Evolutionary conservation across 805 yeast species (phyloP).

Genomic region (Yamadazyma philogaea): DNA sequence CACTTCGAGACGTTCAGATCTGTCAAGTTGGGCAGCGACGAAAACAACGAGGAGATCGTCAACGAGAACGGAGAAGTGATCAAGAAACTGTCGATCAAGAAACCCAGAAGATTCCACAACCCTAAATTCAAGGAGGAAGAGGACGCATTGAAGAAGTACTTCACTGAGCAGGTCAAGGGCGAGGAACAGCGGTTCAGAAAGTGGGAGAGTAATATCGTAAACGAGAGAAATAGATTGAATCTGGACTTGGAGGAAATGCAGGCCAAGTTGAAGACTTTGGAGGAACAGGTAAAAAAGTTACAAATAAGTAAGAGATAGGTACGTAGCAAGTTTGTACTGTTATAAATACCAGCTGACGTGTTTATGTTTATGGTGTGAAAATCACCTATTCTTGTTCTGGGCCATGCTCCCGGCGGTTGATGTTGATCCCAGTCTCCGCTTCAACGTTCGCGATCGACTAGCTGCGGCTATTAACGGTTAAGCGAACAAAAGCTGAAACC

Average conservation of each 20-base stretch:
- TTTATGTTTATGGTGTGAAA: too few relatives aligned
- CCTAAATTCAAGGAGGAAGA: conserved; percentile 97
- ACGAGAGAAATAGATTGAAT: conserved; percentile 90
- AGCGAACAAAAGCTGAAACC: not conserved
- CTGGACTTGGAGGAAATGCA: conserved; percentile 91
- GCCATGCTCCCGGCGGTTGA: too few relatives aligned
- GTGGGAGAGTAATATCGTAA: conserved; percentile 96
- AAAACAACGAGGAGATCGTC: conserved; percentile 27
- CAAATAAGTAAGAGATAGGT: conserved; percentile 32
- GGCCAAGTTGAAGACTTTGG: conserved; percentile 65
- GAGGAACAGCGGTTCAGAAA: conserved; percentile 97
- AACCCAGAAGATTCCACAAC: conserved; percentile 61
- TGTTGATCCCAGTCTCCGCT: not conserved
- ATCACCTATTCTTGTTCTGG: too few relatives aligned
- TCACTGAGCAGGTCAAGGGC: conserved; percentile 92
- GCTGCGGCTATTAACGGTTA: not conserved
- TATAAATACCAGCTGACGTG: not conserved
- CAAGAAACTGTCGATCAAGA: conserved; percentile 32
- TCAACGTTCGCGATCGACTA: not conserved
- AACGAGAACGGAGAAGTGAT: conserved; percentile 31
- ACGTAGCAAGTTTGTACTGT: not conserved
- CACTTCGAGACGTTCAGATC: conserved; percentile 82
- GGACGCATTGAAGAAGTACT: conserved; percentile 86
- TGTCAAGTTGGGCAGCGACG: conserved; percentile 52
- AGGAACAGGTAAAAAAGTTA: conserved; percentile 68